Percentiles rank a stretch among this genome's conserved stretches.
Evolutionary conservation across 2,329 filamentous ascomycete species (phyloP).

Genomic region (Colletotrichum camelliae): DNA sequence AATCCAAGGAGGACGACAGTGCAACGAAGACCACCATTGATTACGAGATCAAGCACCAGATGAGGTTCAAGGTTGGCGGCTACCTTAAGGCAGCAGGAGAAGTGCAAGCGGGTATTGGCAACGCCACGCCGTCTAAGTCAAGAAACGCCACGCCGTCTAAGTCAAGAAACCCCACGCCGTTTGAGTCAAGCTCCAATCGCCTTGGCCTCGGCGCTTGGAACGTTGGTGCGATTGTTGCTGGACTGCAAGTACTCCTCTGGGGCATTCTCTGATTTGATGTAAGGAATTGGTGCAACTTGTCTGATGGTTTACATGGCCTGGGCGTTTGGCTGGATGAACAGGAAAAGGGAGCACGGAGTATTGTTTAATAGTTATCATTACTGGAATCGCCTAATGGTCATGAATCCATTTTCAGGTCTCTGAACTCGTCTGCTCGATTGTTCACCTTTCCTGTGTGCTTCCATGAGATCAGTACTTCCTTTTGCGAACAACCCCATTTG

Average conservation of each 20-base stretch:
- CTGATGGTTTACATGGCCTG: neutral
- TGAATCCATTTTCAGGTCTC: neutral
- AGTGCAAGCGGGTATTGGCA: neutral
- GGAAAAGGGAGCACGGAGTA: neutral
- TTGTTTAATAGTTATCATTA: neutral
- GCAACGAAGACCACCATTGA: neutral
- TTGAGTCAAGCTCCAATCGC: neutral
- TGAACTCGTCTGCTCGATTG: neutral
- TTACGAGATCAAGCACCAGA: neutral
- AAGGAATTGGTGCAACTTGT: neutral
- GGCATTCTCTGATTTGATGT: neutral
- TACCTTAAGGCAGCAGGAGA: neutral
- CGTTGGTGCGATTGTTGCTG: neutral
- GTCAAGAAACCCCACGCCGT: no score
- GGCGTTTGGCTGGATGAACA: neutral
- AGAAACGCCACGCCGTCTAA: no score
- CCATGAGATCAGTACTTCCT: neutral
- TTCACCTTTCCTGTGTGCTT: neutral
- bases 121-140: no score
- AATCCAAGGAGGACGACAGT: neutral
- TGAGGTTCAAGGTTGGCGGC: neutral
- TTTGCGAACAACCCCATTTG: neutral
- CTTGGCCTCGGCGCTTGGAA: neutral
- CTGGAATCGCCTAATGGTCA: neutral
- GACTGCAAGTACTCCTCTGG: neutral